A percentile compares a stretch with the other conserved stretches of the same genome.
These are phyloP conservation scores for Aureobasidium sp. DNA, from an alignment of 2,329 filamentous ascomycete genomes.

Conservation along the genomic window DNA sequence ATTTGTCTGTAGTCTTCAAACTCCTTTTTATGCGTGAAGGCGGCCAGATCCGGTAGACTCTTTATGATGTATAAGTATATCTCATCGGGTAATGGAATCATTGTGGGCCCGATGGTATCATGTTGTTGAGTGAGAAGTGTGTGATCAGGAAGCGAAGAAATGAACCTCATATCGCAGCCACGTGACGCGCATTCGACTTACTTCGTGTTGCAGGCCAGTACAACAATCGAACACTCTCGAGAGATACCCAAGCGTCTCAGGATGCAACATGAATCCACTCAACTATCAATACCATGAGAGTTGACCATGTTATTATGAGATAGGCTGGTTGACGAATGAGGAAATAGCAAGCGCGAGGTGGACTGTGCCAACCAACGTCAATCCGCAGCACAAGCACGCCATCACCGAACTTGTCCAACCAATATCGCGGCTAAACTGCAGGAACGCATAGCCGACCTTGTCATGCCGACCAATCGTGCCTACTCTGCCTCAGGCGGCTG, in stretches of 20 bases:
- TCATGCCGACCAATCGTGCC: neutral
- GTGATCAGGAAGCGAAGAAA: neutral
- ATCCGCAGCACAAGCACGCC: conserved; percentile 5
- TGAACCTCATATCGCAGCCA: neutral
- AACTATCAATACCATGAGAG: neutral
- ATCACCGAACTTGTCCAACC: neutral
- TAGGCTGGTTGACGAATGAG: neutral
- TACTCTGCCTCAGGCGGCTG: neutral
- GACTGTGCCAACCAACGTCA: conserved; percentile 10
- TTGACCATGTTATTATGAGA: neutral
- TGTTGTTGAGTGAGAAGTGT: neutral
- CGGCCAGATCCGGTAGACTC: neutral
- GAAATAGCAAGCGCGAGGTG: conserved; percentile 6
- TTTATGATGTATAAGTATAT: neutral
- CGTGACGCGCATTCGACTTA: neutral
- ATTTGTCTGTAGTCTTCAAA: neutral
- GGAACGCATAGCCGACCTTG: neutral
- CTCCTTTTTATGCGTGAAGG: neutral
- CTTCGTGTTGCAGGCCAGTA: neutral
- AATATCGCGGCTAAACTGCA: neutral
- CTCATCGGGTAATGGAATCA: neutral
- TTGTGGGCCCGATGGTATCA: neutral
- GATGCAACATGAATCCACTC: neutral
- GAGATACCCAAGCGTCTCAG: neutral
- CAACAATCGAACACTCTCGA: neutral